Evolutionary conservation across 140 eudicot species (phyloP).

Genomic region (Ambrosia hybrid): DNA sequence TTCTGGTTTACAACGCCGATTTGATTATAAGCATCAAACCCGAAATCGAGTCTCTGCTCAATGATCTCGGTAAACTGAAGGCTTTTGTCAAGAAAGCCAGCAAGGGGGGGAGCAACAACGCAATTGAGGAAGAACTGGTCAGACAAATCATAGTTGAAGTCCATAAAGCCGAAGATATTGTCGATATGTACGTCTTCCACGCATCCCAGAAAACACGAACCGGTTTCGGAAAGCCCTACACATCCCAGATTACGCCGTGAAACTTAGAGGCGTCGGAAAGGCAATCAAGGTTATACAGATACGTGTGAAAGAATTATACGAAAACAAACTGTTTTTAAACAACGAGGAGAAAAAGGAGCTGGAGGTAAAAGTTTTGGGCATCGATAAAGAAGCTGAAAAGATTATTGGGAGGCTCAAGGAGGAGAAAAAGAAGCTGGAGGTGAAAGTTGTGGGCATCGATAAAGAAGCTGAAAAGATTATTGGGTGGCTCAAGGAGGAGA

Average conservation of each 20-base stretch:
- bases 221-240: constrained; percentile 9
- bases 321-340: constrained; percentile 20
- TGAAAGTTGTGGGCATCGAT: no score
- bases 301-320: constrained; percentile 38
- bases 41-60: constrained; percentile 33
- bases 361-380: constrained; percentile 26
- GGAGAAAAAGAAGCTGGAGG: constrained; percentile 15
- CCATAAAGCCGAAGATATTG: constrained; percentile 45
- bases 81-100: constrained; percentile 41
- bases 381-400: constrained; percentile 9
- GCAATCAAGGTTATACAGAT: constrained; percentile 21
- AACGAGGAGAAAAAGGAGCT: no score
- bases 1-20: no score
- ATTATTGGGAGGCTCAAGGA: background rate
- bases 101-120: constrained; percentile 28
- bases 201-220: constrained; percentile 31
- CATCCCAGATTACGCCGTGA: constrained; percentile 13
- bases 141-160: constrained; percentile 21
- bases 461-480: no score
- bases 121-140: constrained; percentile 36
- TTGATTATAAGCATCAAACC: constrained; percentile 35
- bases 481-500: no score
- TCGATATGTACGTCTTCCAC: constrained; percentile 33
- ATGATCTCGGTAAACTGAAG: constrained; percentile 31
- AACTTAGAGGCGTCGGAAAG: constrained; percentile 27